Conservation (phyloP, 306 rosid species). For the Sphenostylis stenocarpa region DNA sequence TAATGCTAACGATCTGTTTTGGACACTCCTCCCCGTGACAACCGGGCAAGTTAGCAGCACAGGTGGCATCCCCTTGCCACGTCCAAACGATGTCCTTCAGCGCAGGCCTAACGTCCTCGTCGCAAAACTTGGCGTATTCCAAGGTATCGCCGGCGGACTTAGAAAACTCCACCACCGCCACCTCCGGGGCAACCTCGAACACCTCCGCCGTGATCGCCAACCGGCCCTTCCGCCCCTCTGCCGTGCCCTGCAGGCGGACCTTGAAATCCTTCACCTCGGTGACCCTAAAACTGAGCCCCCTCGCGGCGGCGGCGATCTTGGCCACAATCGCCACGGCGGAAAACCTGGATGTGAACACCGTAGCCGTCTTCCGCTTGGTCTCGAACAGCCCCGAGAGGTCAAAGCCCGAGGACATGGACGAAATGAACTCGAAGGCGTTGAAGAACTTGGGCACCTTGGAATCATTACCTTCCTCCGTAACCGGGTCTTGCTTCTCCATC, state of each 20-base stretch:
- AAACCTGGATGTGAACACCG: slow-evolving; percentile 67
- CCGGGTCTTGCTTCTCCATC: not conserved
- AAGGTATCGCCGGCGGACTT: slow-evolving; percentile 78
- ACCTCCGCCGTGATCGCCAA: slow-evolving; percentile 69
- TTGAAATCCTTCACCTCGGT: slow-evolving; percentile 56
- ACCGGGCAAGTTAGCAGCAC: not conserved
- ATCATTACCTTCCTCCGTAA: not conserved
- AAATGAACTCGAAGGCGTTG: slow-evolving; percentile 76
- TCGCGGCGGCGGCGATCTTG: slow-evolving; percentile 58
- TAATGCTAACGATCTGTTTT: not conserved
- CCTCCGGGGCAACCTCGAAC: slow-evolving; percentile 73
- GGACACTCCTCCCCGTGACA: slow-evolving; percentile 26
- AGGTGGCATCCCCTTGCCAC: slow-evolving; percentile 67
- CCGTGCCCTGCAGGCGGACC: slow-evolving; percentile 45
- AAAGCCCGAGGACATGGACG: slow-evolving; percentile 81
- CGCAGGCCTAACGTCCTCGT: slow-evolving; percentile 66
- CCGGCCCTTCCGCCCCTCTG: slow-evolving; percentile 67
- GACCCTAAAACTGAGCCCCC: slow-evolving; percentile 51
- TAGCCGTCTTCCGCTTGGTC: slow-evolving; percentile 46
- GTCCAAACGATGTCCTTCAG: slow-evolving; percentile 85
- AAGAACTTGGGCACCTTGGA: slow-evolving; percentile 51
- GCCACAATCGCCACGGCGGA: slow-evolving; percentile 53
- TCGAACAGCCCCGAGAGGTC: slow-evolving; percentile 75
- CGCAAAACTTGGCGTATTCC: slow-evolving; percentile 70
- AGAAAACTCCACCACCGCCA: slow-evolving; percentile 64